Conservation (phyloP, 2,329 filamentous ascomycete species). For the Talaromyces funiculosus region DNA sequence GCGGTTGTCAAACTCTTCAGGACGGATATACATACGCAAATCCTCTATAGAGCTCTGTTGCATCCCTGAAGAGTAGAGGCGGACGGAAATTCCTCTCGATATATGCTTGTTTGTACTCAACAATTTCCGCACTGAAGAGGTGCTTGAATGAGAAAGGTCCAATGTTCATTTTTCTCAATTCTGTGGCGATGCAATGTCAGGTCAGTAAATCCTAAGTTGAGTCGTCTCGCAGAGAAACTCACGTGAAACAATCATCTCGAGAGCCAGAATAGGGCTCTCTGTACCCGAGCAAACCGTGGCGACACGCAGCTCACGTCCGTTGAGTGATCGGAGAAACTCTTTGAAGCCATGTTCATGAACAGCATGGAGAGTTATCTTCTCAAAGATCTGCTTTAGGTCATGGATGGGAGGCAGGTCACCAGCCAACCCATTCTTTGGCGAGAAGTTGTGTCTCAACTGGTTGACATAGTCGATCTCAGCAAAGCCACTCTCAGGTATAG, state of each 20-base stretch:
- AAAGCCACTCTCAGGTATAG: neutral
- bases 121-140: constrained; percentile 59
- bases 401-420: constrained; percentile 42
- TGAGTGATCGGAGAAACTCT: constrained; percentile 31
- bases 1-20: neutral
- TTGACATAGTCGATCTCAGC: constrained; percentile 11
- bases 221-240: constrained; percentile 14
- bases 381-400: constrained; percentile 46
- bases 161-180: constrained; percentile 28
- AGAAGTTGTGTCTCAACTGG: constrained; percentile 7
- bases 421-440: constrained; percentile 23
- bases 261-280: constrained; percentile 64
- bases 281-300: constrained; percentile 76
- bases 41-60: constrained; percentile 49
- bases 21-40: constrained; percentile 41
- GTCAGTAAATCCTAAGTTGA: neutral
- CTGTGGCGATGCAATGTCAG: constrained; percentile 16
- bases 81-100: constrained; percentile 56
- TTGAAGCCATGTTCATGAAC: constrained; percentile 26
- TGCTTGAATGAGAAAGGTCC: constrained; percentile 47
- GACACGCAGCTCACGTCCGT: constrained; percentile 45
- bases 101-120: constrained; percentile 59
- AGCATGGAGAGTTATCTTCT: constrained; percentile 41
- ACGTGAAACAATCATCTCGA: constrained; percentile 53
- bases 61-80: constrained; percentile 53